Evolutionary conservation across 2,329 filamentous ascomycete species (phyloP).

Genomic region (Sporothrix globosa): DNA sequence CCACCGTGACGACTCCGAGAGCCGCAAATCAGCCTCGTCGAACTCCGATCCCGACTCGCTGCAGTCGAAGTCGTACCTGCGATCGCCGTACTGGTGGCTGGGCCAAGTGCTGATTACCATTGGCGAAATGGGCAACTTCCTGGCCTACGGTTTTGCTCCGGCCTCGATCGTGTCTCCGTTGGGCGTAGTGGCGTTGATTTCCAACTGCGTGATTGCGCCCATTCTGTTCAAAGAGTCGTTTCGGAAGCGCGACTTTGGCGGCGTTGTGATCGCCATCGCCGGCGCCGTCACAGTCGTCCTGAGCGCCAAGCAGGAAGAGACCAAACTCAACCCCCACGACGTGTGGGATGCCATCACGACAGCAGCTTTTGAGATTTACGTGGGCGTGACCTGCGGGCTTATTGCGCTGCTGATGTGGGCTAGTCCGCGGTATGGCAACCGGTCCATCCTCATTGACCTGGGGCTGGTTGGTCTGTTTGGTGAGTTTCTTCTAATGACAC

Average conservation of each 20-base stretch:
- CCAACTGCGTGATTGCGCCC: constrained; percentile 95
- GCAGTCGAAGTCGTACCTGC: constrained; percentile 68
- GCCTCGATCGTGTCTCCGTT: constrained; percentile 96
- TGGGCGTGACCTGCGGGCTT: constrained; percentile 72
- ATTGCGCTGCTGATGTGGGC: constrained; percentile 79
- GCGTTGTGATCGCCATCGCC: constrained; percentile 81
- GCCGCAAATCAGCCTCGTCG: constrained; percentile 41
- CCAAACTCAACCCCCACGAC: constrained; percentile 85
- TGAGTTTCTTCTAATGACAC: constrained; percentile 48
- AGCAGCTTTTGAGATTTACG: constrained; percentile 88
- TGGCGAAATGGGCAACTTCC: constrained; percentile 93
- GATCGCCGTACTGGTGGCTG: constrained; percentile 94
- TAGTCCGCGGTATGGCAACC: constrained; percentile 81
- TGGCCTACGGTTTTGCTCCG: constrained; percentile 96
- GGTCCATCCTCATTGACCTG: constrained; percentile 86
- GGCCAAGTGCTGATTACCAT: constrained; percentile 91
- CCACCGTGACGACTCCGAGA: constrained; percentile 47
- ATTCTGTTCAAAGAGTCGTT: constrained; percentile 92
- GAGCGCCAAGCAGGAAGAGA: constrained; percentile 86
- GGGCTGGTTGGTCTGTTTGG: constrained; percentile 93
- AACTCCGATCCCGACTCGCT: constrained; percentile 42
- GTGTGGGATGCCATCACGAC: constrained; percentile 87
- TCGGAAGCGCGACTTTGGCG: constrained; percentile 79
- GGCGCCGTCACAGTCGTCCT: constrained; percentile 92
- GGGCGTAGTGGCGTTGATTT: constrained; percentile 93